phyloP scores from a whole-genome alignment of 371 early-diverging fungal genomes.

The Mycotypha africana region DNA sequence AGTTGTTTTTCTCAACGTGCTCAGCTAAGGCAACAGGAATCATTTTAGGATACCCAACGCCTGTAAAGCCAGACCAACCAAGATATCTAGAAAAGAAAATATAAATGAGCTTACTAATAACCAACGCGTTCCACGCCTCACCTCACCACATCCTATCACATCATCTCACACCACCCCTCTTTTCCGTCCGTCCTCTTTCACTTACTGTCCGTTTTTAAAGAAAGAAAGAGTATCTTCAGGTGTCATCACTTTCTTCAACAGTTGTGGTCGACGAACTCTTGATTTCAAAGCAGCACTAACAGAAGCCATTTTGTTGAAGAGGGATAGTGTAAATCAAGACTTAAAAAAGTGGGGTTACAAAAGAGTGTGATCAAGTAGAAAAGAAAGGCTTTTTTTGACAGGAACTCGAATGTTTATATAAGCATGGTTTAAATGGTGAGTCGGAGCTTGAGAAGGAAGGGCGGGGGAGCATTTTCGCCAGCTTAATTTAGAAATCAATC shows the following conservation, averaged over 20 bases:
- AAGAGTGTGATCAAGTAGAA: too few relatives aligned
- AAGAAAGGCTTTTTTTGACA: not conserved
- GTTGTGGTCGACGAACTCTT: slow-evolving; percentile 44
- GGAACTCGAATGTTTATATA: not conserved
- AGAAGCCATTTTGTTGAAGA: slow-evolving; percentile 32
- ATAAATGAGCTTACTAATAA: not conserved
- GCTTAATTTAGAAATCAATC: too few relatives aligned
- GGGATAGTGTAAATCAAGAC: too few relatives aligned
- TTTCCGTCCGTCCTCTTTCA: too few relatives aligned
- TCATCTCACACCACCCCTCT: too few relatives aligned
- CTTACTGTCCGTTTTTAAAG: slow-evolving; percentile 48
- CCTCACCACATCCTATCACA: too few relatives aligned
- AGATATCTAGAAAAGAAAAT: slow-evolving; percentile 21
- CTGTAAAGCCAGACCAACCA: slow-evolving; percentile 50
- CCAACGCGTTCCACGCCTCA: too few relatives aligned
- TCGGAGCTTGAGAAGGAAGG: too few relatives aligned
- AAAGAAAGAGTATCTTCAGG: slow-evolving; percentile 41
- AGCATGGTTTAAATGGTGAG: too few relatives aligned
- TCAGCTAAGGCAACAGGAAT: slow-evolving; percentile 46
- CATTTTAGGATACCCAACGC: slow-evolving; percentile 53
- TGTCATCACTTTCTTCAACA: slow-evolving; percentile 41
- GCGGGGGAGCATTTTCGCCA: too few relatives aligned
- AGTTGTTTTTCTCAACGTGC: slow-evolving; percentile 46
- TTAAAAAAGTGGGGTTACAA: too few relatives aligned
- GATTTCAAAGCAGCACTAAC: slow-evolving; percentile 41